Base-by-base conservation (phyloP, 768 basidiomycete genomes). In the Grammothele lineata region DNA sequence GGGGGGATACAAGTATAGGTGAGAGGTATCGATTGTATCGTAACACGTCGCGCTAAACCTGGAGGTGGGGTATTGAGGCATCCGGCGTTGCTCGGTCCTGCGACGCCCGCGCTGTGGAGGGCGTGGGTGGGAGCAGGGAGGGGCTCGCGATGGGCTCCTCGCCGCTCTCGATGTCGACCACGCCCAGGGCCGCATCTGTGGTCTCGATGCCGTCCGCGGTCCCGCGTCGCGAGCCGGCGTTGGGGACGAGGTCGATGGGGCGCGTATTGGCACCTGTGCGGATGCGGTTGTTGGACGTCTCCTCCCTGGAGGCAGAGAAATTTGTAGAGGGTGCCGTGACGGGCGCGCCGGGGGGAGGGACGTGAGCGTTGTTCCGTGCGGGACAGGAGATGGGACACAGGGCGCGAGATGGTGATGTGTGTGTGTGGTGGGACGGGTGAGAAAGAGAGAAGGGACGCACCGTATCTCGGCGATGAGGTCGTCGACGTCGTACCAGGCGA, bases 381-480 rank as follows among this genome's bases (percentile, higher is more conserved):
- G 26, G 48, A 45, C 27, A 33, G 47, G 52, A 44, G 33, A 42
- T 25, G 17, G 25, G 30, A 17, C 30, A 39, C 33, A 26, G 15
- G 17, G 22, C 21, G 19, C 10, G 25, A 40, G 19, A 26, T n/a
- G 26, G 21, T 14, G 30, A 11, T 27, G 9, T 32, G 3, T 37
- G 25, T 33, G 26, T 40, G 22, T 19, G 45, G 30, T 17, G 35
- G 8, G 35, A 36, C 17, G 27, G 27, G 27, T 30, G 14, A 7
- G 37, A 36, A 25, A 19, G 23, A 51, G 19, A 27, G 39, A 40
- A 23, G 26, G 36, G 25, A 63, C 74, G 38, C 55, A 88, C 87
- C 87, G 72, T 56, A 89, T 89, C 62, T 89, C 86, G 17, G 87
- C 87, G 57, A 89, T 84, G 38, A 89, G 69, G 65, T 88, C 86